phyloP scores from a whole-genome alignment of 2,329 filamentous ascomycete genomes.

The Botrytis tulipae region DNA sequence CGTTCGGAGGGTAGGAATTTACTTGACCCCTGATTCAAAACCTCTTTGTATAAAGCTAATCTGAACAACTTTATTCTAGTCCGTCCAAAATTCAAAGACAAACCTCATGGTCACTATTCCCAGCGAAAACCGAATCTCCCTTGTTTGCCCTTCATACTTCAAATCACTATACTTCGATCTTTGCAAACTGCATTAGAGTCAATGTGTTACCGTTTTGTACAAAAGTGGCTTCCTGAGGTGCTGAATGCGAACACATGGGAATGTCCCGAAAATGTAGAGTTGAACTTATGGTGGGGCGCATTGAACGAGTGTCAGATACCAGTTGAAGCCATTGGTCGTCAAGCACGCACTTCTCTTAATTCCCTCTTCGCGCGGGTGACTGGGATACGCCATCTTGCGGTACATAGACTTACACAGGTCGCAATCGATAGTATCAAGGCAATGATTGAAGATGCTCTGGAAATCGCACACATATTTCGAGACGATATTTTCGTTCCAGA shows the following conservation, averaged over 20 bases:
- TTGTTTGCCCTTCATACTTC: slow-evolving; percentile 24
- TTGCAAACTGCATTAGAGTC: slow-evolving; percentile 25
- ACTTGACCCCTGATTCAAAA: background rate
- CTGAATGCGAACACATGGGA: slow-evolving; percentile 22
- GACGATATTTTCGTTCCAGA: slow-evolving; percentile 8
- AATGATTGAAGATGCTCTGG: slow-evolving; percentile 22
- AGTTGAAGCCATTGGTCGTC: slow-evolving; percentile 18
- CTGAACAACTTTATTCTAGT: background rate
- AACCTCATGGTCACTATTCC: background rate
- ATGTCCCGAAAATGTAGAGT: slow-evolving; percentile 25
- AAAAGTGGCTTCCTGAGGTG: slow-evolving; percentile 26
- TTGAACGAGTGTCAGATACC: slow-evolving; percentile 23
- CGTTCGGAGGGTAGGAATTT: background rate
- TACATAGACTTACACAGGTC: slow-evolving; percentile 23
- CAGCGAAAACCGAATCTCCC: slow-evolving; percentile 1
- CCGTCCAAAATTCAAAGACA: background rate
- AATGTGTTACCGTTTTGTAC: slow-evolving; percentile 24
- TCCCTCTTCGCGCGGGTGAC: slow-evolving; percentile 17
- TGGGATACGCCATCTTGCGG: slow-evolving; percentile 24
- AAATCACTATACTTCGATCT: slow-evolving; percentile 23
- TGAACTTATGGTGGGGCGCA: slow-evolving; percentile 23
- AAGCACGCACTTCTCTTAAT: background rate
- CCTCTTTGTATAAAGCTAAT: background rate
- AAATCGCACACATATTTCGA: slow-evolving; percentile 15
- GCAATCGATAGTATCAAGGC: slow-evolving; percentile 16